Conservation (phyloP, 306 rosid species). For the Rosa chinensis region DNA sequence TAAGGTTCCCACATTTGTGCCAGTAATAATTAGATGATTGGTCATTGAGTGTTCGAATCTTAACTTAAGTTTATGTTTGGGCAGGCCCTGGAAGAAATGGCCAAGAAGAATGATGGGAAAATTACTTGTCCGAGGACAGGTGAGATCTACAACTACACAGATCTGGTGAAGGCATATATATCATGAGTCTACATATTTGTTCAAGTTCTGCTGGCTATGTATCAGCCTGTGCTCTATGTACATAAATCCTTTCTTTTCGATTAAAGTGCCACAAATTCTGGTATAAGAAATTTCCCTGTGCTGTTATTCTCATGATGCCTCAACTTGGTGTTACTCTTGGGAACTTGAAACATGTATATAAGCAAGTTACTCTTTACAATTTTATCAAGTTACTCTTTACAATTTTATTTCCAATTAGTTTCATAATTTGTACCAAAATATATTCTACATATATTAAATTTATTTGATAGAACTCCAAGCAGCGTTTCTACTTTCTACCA, state of each 20-base stretch:
- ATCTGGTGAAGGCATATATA: conserved; percentile 75
- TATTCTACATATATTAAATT: background rate
- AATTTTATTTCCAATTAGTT: background rate
- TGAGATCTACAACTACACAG: conserved; percentile 49
- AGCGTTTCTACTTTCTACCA: too few relatives aligned
- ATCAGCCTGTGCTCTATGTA: conserved; percentile 10
- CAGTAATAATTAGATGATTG: background rate
- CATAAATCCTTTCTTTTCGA: conserved; percentile 2
- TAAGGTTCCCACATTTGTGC: conserved; percentile 49
- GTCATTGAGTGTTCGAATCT: background rate
- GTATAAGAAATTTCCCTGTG: background rate
- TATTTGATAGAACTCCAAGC: too few relatives aligned
- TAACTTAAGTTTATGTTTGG: conserved; percentile 26
- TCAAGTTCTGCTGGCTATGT: conserved; percentile 4
- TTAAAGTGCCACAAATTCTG: background rate
- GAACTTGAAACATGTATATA: background rate
- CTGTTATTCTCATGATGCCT: background rate
- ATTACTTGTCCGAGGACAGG: conserved; percentile 90
- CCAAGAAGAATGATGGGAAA: conserved; percentile 66
- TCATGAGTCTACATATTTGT: conserved; percentile 38
- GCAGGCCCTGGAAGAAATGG: conserved; percentile 95
- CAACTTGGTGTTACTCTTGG: background rate
- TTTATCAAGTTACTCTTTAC: background rate
- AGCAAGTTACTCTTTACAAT: background rate
- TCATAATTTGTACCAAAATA: background rate